Conservation (phyloP, 1,284 basidiomycete genomes). For the Ustilago bromivora region DNA sequence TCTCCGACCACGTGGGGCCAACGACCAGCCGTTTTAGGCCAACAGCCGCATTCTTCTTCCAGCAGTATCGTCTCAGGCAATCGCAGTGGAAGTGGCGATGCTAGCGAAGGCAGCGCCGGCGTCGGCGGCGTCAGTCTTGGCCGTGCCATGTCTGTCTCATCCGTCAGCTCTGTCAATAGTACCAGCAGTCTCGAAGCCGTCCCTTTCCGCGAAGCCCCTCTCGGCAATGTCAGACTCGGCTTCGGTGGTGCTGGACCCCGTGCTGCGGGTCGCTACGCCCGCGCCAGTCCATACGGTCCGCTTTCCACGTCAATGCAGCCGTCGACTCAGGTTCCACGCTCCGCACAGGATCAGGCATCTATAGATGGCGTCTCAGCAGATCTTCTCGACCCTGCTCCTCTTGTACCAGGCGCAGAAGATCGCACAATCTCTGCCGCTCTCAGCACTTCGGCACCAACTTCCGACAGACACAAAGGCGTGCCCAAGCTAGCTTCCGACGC, state of each 20-base stretch:
- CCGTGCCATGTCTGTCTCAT: conserved; percentile 65
- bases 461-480: conserved; percentile 41
- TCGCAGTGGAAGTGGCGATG: conserved; percentile 47
- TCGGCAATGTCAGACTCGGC: conserved; percentile 61
- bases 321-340: not conserved
- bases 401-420: not conserved
- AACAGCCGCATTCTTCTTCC: conserved; percentile 16
- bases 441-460: conserved; percentile 19
- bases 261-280: conserved; percentile 23
- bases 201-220: conserved; percentile 65
- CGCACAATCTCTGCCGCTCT: conserved; percentile 1
- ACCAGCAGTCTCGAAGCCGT: conserved; percentile 67
- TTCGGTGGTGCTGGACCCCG: conserved; percentile 38
- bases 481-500: conserved; percentile 56
- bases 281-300: conserved; percentile 21
- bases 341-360: not conserved
- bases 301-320: conserved; percentile 19
- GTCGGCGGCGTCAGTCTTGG: conserved; percentile 47
- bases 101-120: conserved; percentile 43
- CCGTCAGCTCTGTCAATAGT: conserved; percentile 65
- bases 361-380: not conserved
- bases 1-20: conserved; percentile 18
- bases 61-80: conserved; percentile 36
- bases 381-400: not conserved
- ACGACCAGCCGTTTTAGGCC: not conserved